Evolutionary conservation across 768 basidiomycete species (phyloP), one percentile per base, ranked within the genome.

Genomic region (Lentinula detonsa): DNA sequence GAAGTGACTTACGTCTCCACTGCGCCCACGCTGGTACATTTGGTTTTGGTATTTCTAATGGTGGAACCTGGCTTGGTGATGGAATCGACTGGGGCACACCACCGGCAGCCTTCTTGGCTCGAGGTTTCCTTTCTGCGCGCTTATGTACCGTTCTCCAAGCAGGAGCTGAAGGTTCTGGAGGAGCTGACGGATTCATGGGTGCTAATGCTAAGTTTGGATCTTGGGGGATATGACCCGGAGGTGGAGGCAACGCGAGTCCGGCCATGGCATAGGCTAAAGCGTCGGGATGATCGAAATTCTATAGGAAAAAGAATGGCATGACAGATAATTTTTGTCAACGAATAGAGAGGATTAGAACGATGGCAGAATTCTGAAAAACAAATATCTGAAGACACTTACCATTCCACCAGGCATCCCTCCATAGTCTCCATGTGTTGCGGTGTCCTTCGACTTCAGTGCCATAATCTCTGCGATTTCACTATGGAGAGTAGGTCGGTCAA

Each of bases 391-490:
- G 28, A 28, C 15, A 64, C 71, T 59, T 62, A 81, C 81, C 54
- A 73, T 72, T 4, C 78, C 79, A 23, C 64, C 69, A 31, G 55
- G 55, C 84, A 85, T 59, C 79, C 78, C 28, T 10, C 79, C 75
- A 64, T 82, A 86, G 58, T 84, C 81, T 21, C 84, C 85, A 5
- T 83, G 81, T 1, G 81, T 77, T 65, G 84, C 82, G 3, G 40
- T 18, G 65, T 84, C 80, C 66, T 86, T 85, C 18, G 84, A 78
- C 69, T 83, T 84, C 62, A 84, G 75, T 23, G 75, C 74, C 82
- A 86, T 82, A 53, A 86, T 69, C 64, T 82, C 81, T 3, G 85
- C 79, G 61, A 86, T 84, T 68, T 86, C 84, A 62, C 84, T 85
- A 67, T 13, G 21, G 42, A 1, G 8, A 28, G n/a, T 16, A 13